Evolutionary conservation across 345 rosid species (phyloP), one percentile per base, ranked within the genome.

Genomic region (Abelmoschus esculentus): DNA sequence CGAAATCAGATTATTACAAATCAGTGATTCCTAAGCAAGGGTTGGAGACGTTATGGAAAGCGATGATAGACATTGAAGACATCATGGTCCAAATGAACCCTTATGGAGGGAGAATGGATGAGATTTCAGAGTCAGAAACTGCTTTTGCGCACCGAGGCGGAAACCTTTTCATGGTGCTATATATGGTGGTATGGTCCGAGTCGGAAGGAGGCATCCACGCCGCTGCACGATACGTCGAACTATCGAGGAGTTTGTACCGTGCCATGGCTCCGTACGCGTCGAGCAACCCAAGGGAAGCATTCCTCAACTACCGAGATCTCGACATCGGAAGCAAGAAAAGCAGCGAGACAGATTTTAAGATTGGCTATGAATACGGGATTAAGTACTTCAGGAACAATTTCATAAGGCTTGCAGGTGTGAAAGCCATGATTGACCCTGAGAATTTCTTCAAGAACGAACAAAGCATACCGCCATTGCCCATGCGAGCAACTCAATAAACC

Each of bases 381-480:
- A 66, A 69, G 19, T 77, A 77, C 14, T 77, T 81, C 49, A 55
- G 58, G 65, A 70, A 68, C 0, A 77, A 81, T 19, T 81, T 72
- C 38, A 6, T 57, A 0, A 76, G 85, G 49, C 62, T 82, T 76
- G 79, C 75, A 31, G 61, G 70, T 13, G 67, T 80, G 8, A 84
- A 84, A 55, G 75, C 79, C 2, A 56, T 29, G 57, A 74, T 74
- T 8, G 87, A 84, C 72, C 84, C 82, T 12, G 38, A 28, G 3
- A 78, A 84, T 57, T 81, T 84, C 70, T 84, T 84, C 70, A 62
- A 69, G 67, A 68, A 81, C 31, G 81, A 84, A 70, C 85, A 80
- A 74, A 52, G 56, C 26, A 17, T 52, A 50, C 55, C 55, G 55
- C 55, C 55, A 5, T n/a, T 50, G 22, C 22, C 19, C 1, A 50